Base-by-base conservation (phyloP, 2,329 filamentous ascomycete species). In the Pseudogymnoascus pannorum region DNA sequence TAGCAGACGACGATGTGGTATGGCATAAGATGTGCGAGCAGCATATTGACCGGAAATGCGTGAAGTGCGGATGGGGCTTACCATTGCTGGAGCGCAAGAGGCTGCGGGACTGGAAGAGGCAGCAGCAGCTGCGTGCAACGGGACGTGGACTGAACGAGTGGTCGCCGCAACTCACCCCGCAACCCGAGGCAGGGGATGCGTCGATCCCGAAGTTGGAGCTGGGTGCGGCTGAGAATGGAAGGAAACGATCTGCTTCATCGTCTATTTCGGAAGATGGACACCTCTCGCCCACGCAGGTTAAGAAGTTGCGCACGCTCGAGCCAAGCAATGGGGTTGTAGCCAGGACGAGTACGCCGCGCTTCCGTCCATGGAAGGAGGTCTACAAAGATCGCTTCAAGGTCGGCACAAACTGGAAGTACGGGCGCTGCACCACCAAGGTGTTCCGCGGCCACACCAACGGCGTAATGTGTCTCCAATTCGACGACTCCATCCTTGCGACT, bases 21-120 rank as follows among this genome's bases (percentile, higher is more conserved):
- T 99, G 94, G 94, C 90, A 97, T 72, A 89, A 88, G 66, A 97
- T 97, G 92, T 99, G 94, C 72, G 92, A 96, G 74, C 93, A 97
- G 72, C 92, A 96, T 73, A 95, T 97, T 68, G 91, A 95, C 72
- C 81, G 91, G 64, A 96, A 96, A 72, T 97, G 92, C 74, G 92
- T 87, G 63, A 96, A 94, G 72, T 99, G 94, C 72, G 93, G 94
- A 22, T 97, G 92, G 91, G 94, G 94, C 2, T 75, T 99, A 63
- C 94, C 94, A 14, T 77, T 96, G 61, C 77, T 99, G 58, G 94
- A 99, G 71, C 84, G 91, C 68, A 96, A 96, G 75, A 84, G 90
- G 69, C 76, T 99, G 65, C 85, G 90, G 66, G 92, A 91, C 65
- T 92, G 93, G 74, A 96, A 91, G 75, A 86, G 89, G 64, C 88